Evolutionary conservation across 805 yeast genomes (phyloP).

Genomic region (Maudiozyma pseudohumilis): DNA sequence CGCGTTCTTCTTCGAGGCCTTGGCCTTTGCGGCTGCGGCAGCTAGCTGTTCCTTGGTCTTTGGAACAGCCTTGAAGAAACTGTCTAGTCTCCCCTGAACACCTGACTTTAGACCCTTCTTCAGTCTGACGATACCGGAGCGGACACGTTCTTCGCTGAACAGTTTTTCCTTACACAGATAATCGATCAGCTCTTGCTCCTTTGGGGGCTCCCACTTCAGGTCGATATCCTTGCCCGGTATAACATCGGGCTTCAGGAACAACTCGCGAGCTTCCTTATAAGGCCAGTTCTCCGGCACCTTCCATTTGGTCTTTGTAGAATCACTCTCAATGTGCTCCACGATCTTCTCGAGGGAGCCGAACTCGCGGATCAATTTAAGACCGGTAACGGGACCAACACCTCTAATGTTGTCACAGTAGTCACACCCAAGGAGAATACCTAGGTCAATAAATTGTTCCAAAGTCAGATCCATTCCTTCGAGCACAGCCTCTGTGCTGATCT

Average conservation of each 20-base stretch:
- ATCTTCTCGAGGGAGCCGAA: conserved; percentile 74
- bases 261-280: conserved; percentile 71
- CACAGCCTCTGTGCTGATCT: conserved; percentile 57
- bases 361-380: conserved; percentile 77
- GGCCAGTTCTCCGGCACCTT: conserved; percentile 95
- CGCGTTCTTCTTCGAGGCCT: conserved; percentile 18
- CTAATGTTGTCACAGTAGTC: conserved; percentile 93
- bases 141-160: conserved; percentile 85
- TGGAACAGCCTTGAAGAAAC: conserved; percentile 67
- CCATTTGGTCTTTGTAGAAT: conserved; percentile 47
- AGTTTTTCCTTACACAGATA: conserved; percentile 83
- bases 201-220: conserved; percentile 83
- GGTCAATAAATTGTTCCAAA: conserved; percentile 67
- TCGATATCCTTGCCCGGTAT: conserved; percentile 48
- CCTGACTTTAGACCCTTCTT: conserved; percentile 76
- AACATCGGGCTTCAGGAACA: conserved; percentile 79
- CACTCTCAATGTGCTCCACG: conserved; percentile 46
- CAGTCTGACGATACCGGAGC: conserved; percentile 76
- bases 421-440: conserved; percentile 90
- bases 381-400: conserved; percentile 96
- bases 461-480: conserved; percentile 71
- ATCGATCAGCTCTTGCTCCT: conserved; percentile 70
- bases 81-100: conserved; percentile 85
- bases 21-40: conserved; percentile 26
- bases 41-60: conserved; percentile 39